phyloP scores from a whole-genome alignment of 2,329 filamentous ascomycete genomes.

The Neofusicoccum sp. region DNA sequence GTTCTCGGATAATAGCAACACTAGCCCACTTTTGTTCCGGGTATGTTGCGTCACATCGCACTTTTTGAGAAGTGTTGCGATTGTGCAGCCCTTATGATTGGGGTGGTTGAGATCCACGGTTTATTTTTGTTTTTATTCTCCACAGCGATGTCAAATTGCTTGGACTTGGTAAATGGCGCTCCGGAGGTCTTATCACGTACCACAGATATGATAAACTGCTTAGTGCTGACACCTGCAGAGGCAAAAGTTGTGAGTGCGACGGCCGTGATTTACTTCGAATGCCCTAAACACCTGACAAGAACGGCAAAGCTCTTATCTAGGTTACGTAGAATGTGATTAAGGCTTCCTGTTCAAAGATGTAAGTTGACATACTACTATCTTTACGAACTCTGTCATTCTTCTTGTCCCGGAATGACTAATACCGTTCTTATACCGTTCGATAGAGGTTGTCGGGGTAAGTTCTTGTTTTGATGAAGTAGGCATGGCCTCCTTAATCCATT shows the following conservation, averaged over 20 bases:
- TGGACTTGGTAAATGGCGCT: neutral
- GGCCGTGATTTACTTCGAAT: neutral
- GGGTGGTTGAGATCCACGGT: too few relatives aligned
- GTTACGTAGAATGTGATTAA: slow-evolving; percentile 39
- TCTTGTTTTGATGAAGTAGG: neutral
- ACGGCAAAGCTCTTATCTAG: slow-evolving; percentile 34
- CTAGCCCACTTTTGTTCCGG: too few relatives aligned
- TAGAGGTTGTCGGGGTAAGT: neutral
- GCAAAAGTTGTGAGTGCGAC: slow-evolving; percentile 39
- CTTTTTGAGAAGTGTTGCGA: too few relatives aligned
- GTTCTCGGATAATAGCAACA: slow-evolving; percentile 4
- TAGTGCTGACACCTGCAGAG: slow-evolving; percentile 28
- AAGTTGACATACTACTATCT: slow-evolving; percentile 31
- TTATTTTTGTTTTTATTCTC: too few relatives aligned
- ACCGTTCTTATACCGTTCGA: slow-evolving; percentile 26
- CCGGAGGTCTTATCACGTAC: neutral
- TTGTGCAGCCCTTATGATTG: too few relatives aligned
- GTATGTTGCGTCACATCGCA: too few relatives aligned
- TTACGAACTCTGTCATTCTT: slow-evolving; percentile 26
- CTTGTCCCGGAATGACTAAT: slow-evolving; percentile 34
- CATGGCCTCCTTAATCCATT: slow-evolving; percentile 24
- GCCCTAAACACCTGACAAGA: neutral
- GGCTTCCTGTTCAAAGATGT: slow-evolving; percentile 40
- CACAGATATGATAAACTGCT: too few relatives aligned
- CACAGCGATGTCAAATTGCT: neutral